These are phyloP conservation scores for Solanum pinnatisectum DNA, from an alignment of 257 asterid species.

Conservation along the genomic window DNA sequence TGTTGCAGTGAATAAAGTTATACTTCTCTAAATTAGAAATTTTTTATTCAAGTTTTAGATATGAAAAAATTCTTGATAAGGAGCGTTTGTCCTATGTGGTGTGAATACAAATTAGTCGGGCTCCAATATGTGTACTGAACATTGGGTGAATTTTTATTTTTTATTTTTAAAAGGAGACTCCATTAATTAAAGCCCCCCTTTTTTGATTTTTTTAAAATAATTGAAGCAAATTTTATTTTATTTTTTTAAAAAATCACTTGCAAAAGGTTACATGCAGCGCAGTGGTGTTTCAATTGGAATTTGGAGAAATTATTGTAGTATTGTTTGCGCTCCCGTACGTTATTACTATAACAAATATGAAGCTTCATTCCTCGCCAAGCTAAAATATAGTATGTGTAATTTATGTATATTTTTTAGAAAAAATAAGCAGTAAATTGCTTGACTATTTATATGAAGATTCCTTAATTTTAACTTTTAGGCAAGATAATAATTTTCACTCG, in stretches of 20 bases:
- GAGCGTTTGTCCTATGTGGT: accelerated
- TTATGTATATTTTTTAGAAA: neutral
- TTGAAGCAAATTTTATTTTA: neutral
- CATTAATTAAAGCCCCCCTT: neutral
- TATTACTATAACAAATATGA: neutral
- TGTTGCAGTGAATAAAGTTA: too few species aligned
- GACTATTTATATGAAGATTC: neutral
- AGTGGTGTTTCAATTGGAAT: neutral
- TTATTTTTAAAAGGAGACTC: too few species aligned
- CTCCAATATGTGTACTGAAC: too few species aligned
- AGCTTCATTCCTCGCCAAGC: neutral
- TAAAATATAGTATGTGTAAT: neutral
- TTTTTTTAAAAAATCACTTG: neutral
- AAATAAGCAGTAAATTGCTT: neutral
- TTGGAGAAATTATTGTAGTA: neutral
- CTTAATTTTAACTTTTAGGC: neutral
- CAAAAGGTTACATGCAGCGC: neutral
- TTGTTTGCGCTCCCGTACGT: neutral
- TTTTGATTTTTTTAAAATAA: neutral
- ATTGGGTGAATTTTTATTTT: too few species aligned
- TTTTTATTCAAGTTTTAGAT: too few species aligned
- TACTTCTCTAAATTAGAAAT: too few species aligned
- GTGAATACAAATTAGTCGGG: too few species aligned
- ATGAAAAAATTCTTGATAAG: accelerated
- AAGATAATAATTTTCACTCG: neutral